phyloP scores from a whole-genome alignment of 2,329 filamentous ascomycete species.

The Venturia asperata region DNA sequence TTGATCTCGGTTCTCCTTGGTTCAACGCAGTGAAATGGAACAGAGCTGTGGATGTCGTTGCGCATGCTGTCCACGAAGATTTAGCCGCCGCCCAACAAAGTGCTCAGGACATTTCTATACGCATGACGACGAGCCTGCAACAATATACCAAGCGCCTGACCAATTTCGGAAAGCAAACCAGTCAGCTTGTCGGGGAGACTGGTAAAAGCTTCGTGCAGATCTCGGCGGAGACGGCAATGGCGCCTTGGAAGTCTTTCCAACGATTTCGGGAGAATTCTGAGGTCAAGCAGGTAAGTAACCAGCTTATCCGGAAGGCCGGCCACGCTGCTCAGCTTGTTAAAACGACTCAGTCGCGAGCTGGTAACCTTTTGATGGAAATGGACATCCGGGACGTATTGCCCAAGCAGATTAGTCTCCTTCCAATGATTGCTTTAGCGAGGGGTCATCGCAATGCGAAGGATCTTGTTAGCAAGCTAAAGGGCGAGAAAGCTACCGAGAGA shows the following conservation, averaged over 20 bases:
- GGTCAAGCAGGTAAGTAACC: background rate
- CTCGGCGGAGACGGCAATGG: conserved; percentile 1
- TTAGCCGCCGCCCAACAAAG: conserved; percentile 6
- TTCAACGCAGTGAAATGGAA: conserved; percentile 14
- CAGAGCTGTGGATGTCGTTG: background rate
- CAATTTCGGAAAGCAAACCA: background rate
- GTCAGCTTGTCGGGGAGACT: background rate
- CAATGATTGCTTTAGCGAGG: background rate
- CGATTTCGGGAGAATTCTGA: background rate
- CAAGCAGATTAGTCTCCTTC: background rate
- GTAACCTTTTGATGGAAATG: background rate
- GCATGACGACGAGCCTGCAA: conserved; percentile 7
- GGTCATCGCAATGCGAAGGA: conserved; percentile 12
- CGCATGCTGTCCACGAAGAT: conserved; percentile 1
- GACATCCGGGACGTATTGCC: background rate
- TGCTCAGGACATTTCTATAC: conserved; percentile 8
- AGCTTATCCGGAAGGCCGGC: background rate
- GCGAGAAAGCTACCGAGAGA: background rate
- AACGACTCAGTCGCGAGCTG: background rate
- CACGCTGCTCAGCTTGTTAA: background rate
- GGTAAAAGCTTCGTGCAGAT: background rate
- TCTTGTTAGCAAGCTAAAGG: background rate
- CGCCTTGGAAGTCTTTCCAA: background rate
- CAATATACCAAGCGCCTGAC: background rate
- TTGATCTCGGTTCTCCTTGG: conserved; percentile 20